A percentile compares a stretch with the other conserved stretches of the same genome.
phyloP scores from a whole-genome alignment of 495 filamentous ascomycete genomes.

The Pseudotulostoma volvatum region DNA sequence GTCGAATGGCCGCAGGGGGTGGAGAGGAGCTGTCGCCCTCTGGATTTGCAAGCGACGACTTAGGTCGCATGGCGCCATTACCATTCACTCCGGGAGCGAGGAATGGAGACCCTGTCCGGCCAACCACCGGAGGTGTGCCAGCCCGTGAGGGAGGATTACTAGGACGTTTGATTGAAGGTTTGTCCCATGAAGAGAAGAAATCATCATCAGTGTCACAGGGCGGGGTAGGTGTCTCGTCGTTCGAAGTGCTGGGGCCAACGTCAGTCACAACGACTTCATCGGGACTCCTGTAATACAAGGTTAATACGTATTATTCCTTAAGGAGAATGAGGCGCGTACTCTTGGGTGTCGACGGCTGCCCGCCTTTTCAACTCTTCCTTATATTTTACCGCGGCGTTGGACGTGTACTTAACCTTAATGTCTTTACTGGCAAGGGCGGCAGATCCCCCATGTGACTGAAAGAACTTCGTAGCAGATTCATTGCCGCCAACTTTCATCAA shows the following conservation, averaged over 20 bases:
- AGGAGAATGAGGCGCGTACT: slow-evolving; percentile 32
- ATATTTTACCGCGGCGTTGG: slow-evolving; percentile 77
- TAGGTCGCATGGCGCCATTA: slow-evolving; percentile 53
- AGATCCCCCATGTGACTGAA: slow-evolving; percentile 86
- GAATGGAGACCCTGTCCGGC: slow-evolving; percentile 77
- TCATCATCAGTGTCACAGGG: slow-evolving; percentile 70
- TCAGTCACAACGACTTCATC: slow-evolving; percentile 77
- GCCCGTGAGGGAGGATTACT: slow-evolving; percentile 88
- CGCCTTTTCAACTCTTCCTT: slow-evolving; percentile 85
- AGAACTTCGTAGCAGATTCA: slow-evolving; percentile 94
- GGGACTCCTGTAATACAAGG: slow-evolving; percentile 46
- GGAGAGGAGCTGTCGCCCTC: slow-evolving; percentile 32
- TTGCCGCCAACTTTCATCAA: slow-evolving; percentile 99
- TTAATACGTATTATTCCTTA: slow-evolving; percentile 6
- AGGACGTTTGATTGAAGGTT: slow-evolving; percentile 90
- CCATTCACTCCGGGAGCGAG: slow-evolving; percentile 55
- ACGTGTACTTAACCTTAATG: slow-evolving; percentile 89
- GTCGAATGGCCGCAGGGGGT: slow-evolving; percentile 46
- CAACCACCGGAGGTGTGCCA: slow-evolving; percentile 69
- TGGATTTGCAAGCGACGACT: slow-evolving; percentile 60
- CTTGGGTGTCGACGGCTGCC: slow-evolving; percentile 60
- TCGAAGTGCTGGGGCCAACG: slow-evolving; percentile 37
- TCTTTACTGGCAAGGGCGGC: slow-evolving; percentile 92
- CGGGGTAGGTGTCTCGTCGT: slow-evolving; percentile 52
- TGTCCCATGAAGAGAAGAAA: slow-evolving; percentile 98